Evolutionary conservation across 495 filamentous ascomycete genomes (phyloP), one percentile per base, ranked within the genome.

Genomic region (Daldinia decipiens): DNA sequence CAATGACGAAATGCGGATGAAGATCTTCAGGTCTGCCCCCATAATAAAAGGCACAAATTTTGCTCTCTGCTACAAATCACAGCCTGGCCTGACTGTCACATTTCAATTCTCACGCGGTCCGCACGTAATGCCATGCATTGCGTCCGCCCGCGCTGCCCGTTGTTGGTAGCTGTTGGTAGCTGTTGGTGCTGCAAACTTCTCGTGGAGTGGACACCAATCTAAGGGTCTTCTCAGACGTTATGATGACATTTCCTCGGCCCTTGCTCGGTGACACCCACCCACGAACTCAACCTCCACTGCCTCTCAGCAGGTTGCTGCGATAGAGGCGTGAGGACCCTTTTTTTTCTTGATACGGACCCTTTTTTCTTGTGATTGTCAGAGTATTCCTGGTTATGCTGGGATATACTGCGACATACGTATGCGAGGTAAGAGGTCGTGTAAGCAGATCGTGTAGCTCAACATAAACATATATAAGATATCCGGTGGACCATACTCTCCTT

Each of bases 241-340:
- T 72, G 69, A 72, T 68, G 64, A 72, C 64, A 72, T 72, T 62
- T 24, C 17, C 64, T 72, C 69, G 69, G 69, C 47, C 69, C 59
- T 72, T 72, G 69, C 64, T 72, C 69, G 69, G 69, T 71, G 59
- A 39, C 64, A 67, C 47, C 69, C 69, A 72, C 69, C 64, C 53
- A 40, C 59, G 36, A 51, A 21, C 38, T 60, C 29, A 47, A 59
- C 43, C 31, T 12, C 34, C 40, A 29, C 38, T 27, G 38, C 19
- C 17, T 12, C 21, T 32, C 12, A 51, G 50, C 68, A 45, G 36
- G 39, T 53, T 61, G 55, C 27, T 27, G 45, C 36, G 47, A 47
- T 24, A 27, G 50, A 52, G 21, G 24, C 24, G 26, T 52, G 12
- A 31, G 26, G 52, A 34, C 26, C 52, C 52, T 34, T 55, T 32